phyloP scores from a whole-genome alignment of 768 basidiomycete genomes.

The Saitozyma sp. region DNA sequence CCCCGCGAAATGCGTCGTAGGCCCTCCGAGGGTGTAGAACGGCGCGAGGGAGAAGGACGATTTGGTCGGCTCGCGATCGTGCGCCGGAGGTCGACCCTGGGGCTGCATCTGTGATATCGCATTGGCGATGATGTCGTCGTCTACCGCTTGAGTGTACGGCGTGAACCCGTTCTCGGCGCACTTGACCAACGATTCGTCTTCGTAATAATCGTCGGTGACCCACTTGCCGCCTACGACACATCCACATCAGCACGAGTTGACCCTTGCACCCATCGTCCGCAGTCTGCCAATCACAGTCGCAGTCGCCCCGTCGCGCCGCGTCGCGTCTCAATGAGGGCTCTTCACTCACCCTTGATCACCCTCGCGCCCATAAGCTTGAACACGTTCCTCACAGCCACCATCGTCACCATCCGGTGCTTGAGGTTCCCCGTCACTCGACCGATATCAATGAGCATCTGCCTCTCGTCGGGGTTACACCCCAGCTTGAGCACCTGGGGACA shows the following conservation, averaged over 20 bases:
- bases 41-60: slow-evolving; percentile 54
- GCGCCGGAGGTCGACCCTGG: slow-evolving; percentile 54
- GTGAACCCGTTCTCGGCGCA: slow-evolving; percentile 78
- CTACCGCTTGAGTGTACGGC: slow-evolving; percentile 66
- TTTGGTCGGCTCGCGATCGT: slow-evolving; percentile 11
- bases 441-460: slow-evolving; percentile 83
- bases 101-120: slow-evolving; percentile 61
- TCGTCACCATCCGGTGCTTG: slow-evolving; percentile 85
- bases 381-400: slow-evolving; percentile 86
- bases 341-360: slow-evolving; percentile 73
- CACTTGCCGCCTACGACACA: slow-evolving; percentile 72
- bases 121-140: slow-evolving; percentile 60
- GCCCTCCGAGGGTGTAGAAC: slow-evolving; percentile 85
- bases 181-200: slow-evolving; percentile 74
- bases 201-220: slow-evolving; percentile 95
- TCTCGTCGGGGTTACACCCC: slow-evolving; percentile 83
- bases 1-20: slow-evolving; percentile 86
- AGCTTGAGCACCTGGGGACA: slow-evolving; percentile 88
- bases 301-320: too few relatives aligned
- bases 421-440: slow-evolving; percentile 87
- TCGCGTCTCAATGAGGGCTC: too few relatives aligned
- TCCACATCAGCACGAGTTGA: neutral
- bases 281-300: neutral
- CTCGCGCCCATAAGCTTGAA: slow-evolving; percentile 94
- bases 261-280: neutral